Evolutionary conservation across 1,284 basidiomycete genomes (phyloP), one percentile per base, ranked within the genome.

Genomic region (Grifola frondosa): DNA sequence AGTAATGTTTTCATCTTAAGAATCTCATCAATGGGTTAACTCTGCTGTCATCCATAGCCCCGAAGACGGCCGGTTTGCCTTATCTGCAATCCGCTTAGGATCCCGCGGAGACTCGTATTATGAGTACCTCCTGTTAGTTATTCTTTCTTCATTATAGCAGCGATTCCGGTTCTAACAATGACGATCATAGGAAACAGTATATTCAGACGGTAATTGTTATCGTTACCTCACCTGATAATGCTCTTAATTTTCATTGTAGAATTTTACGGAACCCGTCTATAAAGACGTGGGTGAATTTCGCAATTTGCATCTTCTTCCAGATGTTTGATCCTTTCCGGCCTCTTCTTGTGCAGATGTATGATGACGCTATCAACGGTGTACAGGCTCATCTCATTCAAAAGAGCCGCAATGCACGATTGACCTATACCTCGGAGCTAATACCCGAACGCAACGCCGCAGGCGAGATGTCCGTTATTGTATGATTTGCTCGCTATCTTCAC

Each of bases 101-200:
- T 95, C 92, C 13, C 78, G 95, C 22, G 95, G 89, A 17, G 95
- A 98, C 66, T 95, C 91, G 5, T 97, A 88, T 69, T 98, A 97
- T 63, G 95, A 97, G 65, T 96, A 96, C 60, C 72, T 97, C 21
- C 58, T 93, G 80, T 88, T 48, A 68, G 84, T 62, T n/a, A 12
- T 25, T 17, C 40, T 33, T 16, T 37, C 26, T n/a, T 37, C 19
- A 29, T 32, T 9, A 16, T 16, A 25, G n/a, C 15, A 23, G 30
- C 37, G 37, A 23, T 30, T 17, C 30, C 30, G 20, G 23, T 34
- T 16, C 40, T 48, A 11, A 44, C 26, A 30, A 9, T 19, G 20
- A 19, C 9, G 15, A 30, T 51, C n/a, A 1, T 13, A 88, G 86
- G 42, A 93, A 93, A 59, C 87, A 90, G 57, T 88, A 84, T 54